Percentiles rank a stretch among this genome's conserved stretches.
These are phyloP conservation scores for Corniculantispora saksenae DNA, from an alignment of 2,329 filamentous ascomycete species.

Conservation along the genomic window DNA sequence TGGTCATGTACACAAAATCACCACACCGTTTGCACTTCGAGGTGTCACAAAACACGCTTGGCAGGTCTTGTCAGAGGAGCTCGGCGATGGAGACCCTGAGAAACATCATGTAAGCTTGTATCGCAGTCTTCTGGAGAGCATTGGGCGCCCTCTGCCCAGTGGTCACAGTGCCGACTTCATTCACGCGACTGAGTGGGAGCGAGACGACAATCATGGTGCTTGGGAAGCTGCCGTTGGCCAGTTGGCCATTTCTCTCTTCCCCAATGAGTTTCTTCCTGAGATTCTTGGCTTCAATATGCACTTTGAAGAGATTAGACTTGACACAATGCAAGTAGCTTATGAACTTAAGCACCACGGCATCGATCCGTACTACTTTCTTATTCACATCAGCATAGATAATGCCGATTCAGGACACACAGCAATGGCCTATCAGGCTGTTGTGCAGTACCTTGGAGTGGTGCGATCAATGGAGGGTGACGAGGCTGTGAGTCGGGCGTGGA, in stretches of 20 bases:
- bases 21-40: conserved; percentile 1
- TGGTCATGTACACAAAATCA: conserved; percentile 10
- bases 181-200: background rate
- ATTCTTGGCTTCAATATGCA: conserved; percentile 52
- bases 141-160: background rate
- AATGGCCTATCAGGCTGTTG: conserved; percentile 43
- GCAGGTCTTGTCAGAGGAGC: conserved; percentile 18
- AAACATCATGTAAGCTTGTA: conserved; percentile 10
- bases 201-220: background rate
- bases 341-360: conserved; percentile 46
- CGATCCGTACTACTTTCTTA: conserved; percentile 47
- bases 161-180: conserved; percentile 5
- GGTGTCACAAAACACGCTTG: conserved; percentile 1
- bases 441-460: conserved; percentile 34
- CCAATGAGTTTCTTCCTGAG: conserved; percentile 49
- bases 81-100: conserved; percentile 11
- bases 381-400: conserved; percentile 53
- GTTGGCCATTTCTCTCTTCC: conserved; percentile 45
- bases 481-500: conserved; percentile 37
- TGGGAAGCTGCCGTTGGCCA: conserved; percentile 49
- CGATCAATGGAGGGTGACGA: background rate
- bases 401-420: conserved; percentile 47
- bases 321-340: conserved; percentile 28
- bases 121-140: background rate
- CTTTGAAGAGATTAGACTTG: conserved; percentile 43